Conservation (phyloP, 2,329 filamentous ascomycete species). For the Apiospora kogelbergensis region DNA sequence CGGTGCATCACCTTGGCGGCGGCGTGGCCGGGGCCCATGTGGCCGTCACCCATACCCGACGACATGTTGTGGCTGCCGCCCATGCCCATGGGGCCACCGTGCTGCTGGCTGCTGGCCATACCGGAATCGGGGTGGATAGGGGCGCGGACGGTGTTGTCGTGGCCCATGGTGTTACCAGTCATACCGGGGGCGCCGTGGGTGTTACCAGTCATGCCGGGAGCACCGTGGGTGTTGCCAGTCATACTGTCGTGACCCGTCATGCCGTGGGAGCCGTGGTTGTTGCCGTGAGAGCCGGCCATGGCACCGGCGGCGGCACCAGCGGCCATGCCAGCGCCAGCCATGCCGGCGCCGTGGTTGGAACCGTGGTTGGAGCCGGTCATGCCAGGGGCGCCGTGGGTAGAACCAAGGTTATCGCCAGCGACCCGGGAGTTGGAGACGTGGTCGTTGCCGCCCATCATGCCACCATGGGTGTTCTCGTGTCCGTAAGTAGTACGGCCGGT, state of each 20-base stretch:
- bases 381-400: not conserved
- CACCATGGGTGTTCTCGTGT: slow-evolving; percentile 1
- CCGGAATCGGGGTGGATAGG: not conserved
- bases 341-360: not conserved
- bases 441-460: not conserved
- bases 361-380: too few species aligned
- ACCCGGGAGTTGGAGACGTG: not conserved
- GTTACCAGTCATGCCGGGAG: not conserved
- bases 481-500: not conserved
- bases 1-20: slow-evolving; percentile 21
- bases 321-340: not conserved
- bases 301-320: not conserved
- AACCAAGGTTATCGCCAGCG: not conserved
- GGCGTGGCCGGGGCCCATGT: slow-evolving; percentile 22
- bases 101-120: not conserved
- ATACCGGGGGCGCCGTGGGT: not conserved
- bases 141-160: too few species aligned
- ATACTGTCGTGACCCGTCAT: not conserved
- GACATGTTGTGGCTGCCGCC: not conserved
- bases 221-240: not conserved
- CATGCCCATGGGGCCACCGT: not conserved
- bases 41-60: slow-evolving; percentile 8
- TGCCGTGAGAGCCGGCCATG: not conserved
- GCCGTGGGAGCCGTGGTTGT: not conserved
- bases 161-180: too few species aligned